These are phyloP conservation scores for Jatropha podagrica DNA, from an alignment of 441 rosid species.

Conservation along the genomic window DNA sequence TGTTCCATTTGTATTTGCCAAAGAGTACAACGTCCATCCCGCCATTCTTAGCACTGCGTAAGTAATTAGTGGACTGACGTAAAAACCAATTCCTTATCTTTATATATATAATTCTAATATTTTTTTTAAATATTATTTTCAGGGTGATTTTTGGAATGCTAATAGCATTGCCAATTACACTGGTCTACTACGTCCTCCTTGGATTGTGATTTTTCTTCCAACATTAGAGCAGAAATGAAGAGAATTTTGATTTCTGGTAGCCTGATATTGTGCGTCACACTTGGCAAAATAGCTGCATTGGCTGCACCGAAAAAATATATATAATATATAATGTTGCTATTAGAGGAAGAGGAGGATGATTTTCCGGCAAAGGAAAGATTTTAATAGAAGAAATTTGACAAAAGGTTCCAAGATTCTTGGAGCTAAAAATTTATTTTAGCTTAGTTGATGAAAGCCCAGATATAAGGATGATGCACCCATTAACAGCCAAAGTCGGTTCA, in stretches of 20 bases:
- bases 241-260: slow-evolving; percentile 25
- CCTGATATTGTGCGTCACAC: not conserved
- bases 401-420: slow-evolving; percentile 48
- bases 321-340: not conserved
- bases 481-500: slow-evolving; percentile 38
- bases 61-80: slow-evolving; percentile 13
- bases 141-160: slow-evolving; percentile 83
- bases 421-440: slow-evolving; percentile 29
- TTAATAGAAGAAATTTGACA: slow-evolving; percentile 26
- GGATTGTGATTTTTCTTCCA: slow-evolving; percentile 53
- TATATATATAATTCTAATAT: not conserved
- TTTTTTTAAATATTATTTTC: slow-evolving; percentile 3
- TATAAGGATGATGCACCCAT: slow-evolving; percentile 45
- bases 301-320: slow-evolving; percentile 11
- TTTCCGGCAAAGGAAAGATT: slow-evolving; percentile 22
- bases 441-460: slow-evolving; percentile 28
- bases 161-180: slow-evolving; percentile 72
- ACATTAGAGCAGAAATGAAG: slow-evolving; percentile 25
- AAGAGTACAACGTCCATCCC: slow-evolving; percentile 78
- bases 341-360: not conserved
- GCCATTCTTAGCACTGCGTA: slow-evolving; percentile 80
- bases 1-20: slow-evolving; percentile 86
- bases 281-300: slow-evolving; percentile 12
- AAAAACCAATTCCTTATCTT: no score
- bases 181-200: slow-evolving; percentile 74